Conservation (phyloP, 2,329 filamentous ascomycete species). For the Shiraia bambusicola region DNA sequence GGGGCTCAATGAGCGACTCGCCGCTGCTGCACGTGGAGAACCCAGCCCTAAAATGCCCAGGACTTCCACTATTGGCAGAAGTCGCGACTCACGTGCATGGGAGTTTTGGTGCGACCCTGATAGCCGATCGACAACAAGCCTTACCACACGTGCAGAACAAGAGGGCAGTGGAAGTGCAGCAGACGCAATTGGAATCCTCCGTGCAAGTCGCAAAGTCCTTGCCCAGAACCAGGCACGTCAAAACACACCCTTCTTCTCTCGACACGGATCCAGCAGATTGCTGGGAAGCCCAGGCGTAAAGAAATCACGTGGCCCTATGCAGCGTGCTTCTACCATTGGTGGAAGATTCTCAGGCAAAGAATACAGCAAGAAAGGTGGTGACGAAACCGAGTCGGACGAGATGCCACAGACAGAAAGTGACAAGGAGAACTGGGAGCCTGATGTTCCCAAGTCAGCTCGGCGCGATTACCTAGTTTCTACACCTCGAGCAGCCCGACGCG, state of each 20-base stretch:
- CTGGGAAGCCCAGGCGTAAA: slow-evolving; percentile 40
- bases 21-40: slow-evolving; percentile 28
- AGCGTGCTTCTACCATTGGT: slow-evolving; percentile 39
- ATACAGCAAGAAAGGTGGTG: slow-evolving; percentile 19
- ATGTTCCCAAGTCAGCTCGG: slow-evolving; percentile 34
- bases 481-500: slow-evolving; percentile 36
- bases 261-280: slow-evolving; percentile 30
- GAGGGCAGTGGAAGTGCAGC: slow-evolving; percentile 78
- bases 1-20: slow-evolving; percentile 41
- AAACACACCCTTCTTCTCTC: slow-evolving; percentile 53
- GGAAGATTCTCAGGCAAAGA: slow-evolving; percentile 39
- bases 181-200: slow-evolving; percentile 77
- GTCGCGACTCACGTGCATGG: slow-evolving; percentile 86
- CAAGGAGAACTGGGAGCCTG: slow-evolving; percentile 86
- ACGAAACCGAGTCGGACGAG: slow-evolving; percentile 48
- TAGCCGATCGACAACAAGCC: slow-evolving; percentile 64
- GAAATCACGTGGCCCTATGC: slow-evolving; percentile 35
- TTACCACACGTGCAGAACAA: slow-evolving; percentile 78
- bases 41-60: slow-evolving; percentile 44
- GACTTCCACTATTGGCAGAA: slow-evolving; percentile 66
- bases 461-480: slow-evolving; percentile 23
- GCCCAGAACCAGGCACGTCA: slow-evolving; percentile 63
- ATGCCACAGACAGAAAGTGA: slow-evolving; percentile 73
- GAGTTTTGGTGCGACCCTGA: slow-evolving; percentile 87
- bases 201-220: slow-evolving; percentile 62